phyloP scores from a whole-genome alignment of 169 alveolate genomes.

The Plasmodium gaboni region DNA sequence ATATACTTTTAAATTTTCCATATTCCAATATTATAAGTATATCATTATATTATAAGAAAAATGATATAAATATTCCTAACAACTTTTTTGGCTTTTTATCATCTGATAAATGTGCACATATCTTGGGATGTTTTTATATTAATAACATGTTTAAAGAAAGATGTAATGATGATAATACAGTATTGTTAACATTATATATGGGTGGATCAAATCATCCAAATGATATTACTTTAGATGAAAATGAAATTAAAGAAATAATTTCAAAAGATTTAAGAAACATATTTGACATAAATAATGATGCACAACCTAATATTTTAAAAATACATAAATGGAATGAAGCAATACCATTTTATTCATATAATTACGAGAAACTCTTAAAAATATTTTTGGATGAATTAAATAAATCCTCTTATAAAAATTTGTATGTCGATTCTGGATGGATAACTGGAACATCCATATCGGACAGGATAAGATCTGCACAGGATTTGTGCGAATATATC shows the following conservation, averaged over 20 bases:
- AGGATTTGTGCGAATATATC: conserved; percentile 36
- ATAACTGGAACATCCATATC: conserved; percentile 70
- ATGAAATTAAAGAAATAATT: conserved; percentile 7
- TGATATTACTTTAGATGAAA: conserved; percentile 26
- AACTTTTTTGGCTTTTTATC: conserved; percentile 54
- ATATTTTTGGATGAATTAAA: conserved; percentile 15
- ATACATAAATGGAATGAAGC: conserved; percentile 50
- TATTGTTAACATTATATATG: conserved; percentile 42
- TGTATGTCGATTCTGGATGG: conserved; percentile 59
- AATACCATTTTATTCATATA: conserved; percentile 47
- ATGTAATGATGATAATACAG: conserved; percentile 29
- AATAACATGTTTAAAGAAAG: conserved; percentile 51
- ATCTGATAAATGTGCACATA: conserved; percentile 26
- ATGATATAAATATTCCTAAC: conserved; percentile 31
- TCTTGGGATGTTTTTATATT: conserved; percentile 44
- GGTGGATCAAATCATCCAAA: conserved; percentile 30
- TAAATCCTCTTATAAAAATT: conserved; percentile 22
- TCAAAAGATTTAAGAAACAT: conserved; percentile 16
- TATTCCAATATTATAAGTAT: conserved; percentile 25
- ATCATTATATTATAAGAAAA: conserved; percentile 28
- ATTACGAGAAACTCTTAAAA: conserved; percentile 33
- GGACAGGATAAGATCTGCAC: conserved; percentile 52
- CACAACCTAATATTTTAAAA: conserved; percentile 42
- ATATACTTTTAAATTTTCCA: conserved; percentile 8
- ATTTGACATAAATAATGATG: conserved; percentile 16